Evolutionary conservation across 805 yeast genomes (phyloP).

Genomic region (Ogataea ganodermae): DNA sequence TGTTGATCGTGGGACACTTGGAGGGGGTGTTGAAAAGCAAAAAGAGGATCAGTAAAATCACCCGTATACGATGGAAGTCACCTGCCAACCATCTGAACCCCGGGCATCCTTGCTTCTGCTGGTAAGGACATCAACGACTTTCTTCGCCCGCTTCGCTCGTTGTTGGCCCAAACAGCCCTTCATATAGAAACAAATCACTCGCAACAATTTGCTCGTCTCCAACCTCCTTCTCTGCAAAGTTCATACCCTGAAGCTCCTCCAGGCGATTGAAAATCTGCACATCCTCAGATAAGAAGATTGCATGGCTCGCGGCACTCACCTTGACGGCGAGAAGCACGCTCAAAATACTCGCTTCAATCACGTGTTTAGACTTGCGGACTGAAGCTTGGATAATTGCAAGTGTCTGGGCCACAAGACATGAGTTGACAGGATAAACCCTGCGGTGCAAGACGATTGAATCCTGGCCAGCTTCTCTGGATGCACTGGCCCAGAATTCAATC

Average conservation of each 20-base stretch:
- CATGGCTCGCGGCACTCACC: not conserved
- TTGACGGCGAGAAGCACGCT: not conserved
- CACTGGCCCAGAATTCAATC: conserved; percentile 4
- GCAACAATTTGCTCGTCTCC: not conserved
- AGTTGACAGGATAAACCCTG: conserved; percentile 8
- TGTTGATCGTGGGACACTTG: no score
- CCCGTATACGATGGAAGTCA: no score
- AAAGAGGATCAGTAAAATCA: no score
- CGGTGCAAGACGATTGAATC: not conserved
- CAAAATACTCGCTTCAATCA: conserved; percentile 2
- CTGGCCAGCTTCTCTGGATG: not conserved
- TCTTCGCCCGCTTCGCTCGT: not conserved
- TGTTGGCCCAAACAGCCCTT: not conserved
- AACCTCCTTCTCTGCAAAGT: not conserved
- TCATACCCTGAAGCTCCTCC: not conserved
- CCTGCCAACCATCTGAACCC: no score
- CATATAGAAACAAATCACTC: not conserved
- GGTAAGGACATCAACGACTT: not conserved
- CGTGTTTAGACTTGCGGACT: conserved; percentile 3
- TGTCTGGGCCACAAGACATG: conserved; percentile 14
- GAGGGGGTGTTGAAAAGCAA: no score
- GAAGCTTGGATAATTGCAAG: conserved; percentile 9
- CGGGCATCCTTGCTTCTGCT: no score
- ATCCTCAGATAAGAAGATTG: conserved; percentile 8
- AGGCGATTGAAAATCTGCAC: not conserved